Percentiles rank a stretch among this genome's conserved stretches.
phyloP scores from a whole-genome alignment of 495 filamentous ascomycete species.

The Penicillium soppii region DNA sequence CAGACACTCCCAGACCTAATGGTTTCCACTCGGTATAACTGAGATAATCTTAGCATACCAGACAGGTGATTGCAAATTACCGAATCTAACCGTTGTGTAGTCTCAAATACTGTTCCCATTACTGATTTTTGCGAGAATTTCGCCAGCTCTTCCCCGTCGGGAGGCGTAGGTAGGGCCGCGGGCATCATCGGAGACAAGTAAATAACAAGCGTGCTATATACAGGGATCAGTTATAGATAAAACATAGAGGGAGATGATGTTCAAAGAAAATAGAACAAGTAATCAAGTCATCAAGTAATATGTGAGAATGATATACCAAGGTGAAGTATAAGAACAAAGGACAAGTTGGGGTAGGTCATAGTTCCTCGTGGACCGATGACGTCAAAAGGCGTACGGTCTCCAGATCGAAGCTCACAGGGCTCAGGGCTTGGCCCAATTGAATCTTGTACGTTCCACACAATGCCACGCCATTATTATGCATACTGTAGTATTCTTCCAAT shows the following conservation, averaged over 20 bases:
- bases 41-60: slow-evolving; percentile 11
- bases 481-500: no score
- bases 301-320: no score
- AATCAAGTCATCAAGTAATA: no score
- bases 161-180: neutral
- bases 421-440: neutral
- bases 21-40: slow-evolving; percentile 96
- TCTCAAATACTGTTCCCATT: slow-evolving; percentile 97
- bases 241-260: neutral
- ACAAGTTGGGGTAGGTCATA: no score
- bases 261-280: neutral
- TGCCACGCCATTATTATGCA: no score
- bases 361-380: no score
- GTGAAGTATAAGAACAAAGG: no score
- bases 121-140: slow-evolving; percentile 97
- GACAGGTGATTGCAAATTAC: neutral
- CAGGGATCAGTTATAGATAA: neutral
- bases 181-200: slow-evolving; percentile 1
- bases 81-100: slow-evolving; percentile 80
- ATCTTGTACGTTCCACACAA: neutral
- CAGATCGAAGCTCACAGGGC: neutral
- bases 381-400: slow-evolving; percentile 7
- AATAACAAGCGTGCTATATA: neutral
- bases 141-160: slow-evolving; percentile 59
- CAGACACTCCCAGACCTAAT: slow-evolving; percentile 97